Percentiles rank a stretch among this genome's conserved stretches.
These are phyloP conservation scores for Dactylis glomerata DNA, from an alignment of 176 grass and related monocot genomes.

Conservation along the genomic window DNA sequence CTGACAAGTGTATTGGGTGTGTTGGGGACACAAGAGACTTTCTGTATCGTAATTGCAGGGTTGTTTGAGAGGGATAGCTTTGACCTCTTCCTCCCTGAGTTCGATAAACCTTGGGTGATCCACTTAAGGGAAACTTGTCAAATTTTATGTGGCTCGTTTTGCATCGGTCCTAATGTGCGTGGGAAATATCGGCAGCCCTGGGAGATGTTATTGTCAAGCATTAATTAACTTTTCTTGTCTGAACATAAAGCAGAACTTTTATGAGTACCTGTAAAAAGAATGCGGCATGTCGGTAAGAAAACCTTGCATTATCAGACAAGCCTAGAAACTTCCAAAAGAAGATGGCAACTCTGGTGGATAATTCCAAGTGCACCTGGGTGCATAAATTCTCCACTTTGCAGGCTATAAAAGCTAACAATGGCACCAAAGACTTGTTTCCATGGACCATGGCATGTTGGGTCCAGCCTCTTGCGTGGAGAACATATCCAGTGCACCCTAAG, in stretches of 20 bases:
- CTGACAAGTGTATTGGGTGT: too few species aligned
- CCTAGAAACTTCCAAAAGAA: slow-evolving; percentile 11
- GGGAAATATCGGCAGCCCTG: slow-evolving; percentile 1
- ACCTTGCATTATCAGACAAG: not conserved
- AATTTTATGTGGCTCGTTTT: not conserved
- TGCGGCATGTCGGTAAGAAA: not conserved
- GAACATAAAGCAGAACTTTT: not conserved
- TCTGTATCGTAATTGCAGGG: too few species aligned
- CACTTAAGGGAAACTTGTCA: too few species aligned
- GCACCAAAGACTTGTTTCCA: not conserved
- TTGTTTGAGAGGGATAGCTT: too few species aligned
- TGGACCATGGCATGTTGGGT: slow-evolving; percentile 5
- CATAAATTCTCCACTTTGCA: not conserved
- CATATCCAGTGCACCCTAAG: too few species aligned
- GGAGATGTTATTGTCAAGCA: not conserved
- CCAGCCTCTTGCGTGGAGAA: slow-evolving; percentile 4
- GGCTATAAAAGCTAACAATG: not conserved
- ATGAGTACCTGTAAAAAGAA: not conserved
- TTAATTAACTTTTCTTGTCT: not conserved
- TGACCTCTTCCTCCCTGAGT: too few species aligned
- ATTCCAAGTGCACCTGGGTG: not conserved
- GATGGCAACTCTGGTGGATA: not conserved
- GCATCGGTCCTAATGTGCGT: not conserved
- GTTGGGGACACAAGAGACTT: too few species aligned
- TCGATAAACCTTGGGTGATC: too few species aligned